These are phyloP conservation scores for Parmales sp. DNA, from an alignment of 108 stramenopile species.

Conservation along the genomic window DNA sequence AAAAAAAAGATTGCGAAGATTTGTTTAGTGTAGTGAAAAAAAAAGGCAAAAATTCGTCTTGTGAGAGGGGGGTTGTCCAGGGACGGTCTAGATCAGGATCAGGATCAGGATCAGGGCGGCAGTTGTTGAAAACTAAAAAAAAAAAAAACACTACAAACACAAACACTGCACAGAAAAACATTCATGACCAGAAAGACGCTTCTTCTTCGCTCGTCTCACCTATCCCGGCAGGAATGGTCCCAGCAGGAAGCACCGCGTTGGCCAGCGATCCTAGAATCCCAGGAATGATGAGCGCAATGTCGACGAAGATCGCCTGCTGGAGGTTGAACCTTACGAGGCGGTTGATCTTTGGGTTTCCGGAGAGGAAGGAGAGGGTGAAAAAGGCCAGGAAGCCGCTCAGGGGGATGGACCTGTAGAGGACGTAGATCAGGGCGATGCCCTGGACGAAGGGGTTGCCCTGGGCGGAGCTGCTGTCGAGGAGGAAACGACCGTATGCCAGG, in stretches of 20 bases:
- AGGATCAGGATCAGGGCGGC: too few species aligned
- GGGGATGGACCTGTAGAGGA: slow-evolving; percentile 55
- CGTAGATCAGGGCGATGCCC: slow-evolving; percentile 45
- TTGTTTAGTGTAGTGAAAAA: too few species aligned
- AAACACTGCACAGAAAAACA: too few species aligned
- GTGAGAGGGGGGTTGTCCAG: too few species aligned
- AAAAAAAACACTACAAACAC: too few species aligned
- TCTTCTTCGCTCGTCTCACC: slow-evolving; percentile 38
- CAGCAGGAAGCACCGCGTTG: slow-evolving; percentile 21
- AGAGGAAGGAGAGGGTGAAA: slow-evolving; percentile 53
- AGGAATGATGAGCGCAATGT: slow-evolving; percentile 80
- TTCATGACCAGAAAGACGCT: too few species aligned
- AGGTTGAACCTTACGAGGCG: slow-evolving; percentile 69
- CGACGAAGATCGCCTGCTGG: slow-evolving; percentile 81
- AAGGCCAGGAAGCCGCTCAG: slow-evolving; percentile 70
- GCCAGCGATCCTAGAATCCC: slow-evolving; percentile 46
- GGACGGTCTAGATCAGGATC: too few species aligned
- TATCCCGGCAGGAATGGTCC: slow-evolving; percentile 24
- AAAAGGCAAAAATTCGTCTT: too few species aligned
- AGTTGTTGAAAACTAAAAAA: too few species aligned
- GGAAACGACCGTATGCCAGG: slow-evolving; percentile 64
- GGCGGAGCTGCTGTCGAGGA: too few species aligned
- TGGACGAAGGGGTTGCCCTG: slow-evolving; percentile 47
- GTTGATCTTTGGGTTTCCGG: slow-evolving; percentile 62
- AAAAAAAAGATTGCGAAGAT: too few species aligned